Base-by-base conservation (phyloP, 2,329 filamentous ascomycete genomes). In the Aureobasidium sp. region DNA sequence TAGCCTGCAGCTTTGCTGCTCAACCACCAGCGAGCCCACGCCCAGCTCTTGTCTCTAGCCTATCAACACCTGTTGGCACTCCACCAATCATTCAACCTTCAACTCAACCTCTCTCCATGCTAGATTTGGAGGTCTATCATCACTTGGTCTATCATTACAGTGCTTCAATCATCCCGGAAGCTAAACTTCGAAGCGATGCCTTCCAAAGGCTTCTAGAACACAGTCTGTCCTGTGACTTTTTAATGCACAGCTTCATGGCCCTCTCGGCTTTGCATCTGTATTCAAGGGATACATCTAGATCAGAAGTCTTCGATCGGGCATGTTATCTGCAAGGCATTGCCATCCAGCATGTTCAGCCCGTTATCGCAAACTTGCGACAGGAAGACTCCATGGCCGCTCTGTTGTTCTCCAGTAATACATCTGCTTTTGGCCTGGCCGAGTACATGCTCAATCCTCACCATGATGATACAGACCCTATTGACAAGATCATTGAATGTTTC, bases 231-330 rank as follows among this genome's bases (percentile, higher is more conserved):
- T 43, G 58, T 33, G 25, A 31, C 8, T 70, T 67, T 43, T 60
- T 70, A 15, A 63, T 70, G 15, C 69, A 70, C 16, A 60, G 68
- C 11, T 64, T 69, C 20, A 61, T 72, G 42, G 70, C 71, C 33
- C 50, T 71, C 10, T 71, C 71, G 7, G 71, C 71, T 16, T 51
- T 71, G 7, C 70, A 72, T 47, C 27, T 71, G 13, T 64, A 66
- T 5, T 38, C 58, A 18, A 36, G 20, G 5, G 4, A 55, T 6
- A 58, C 61, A 2, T 27, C 42, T 0, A 45, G 66, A 27, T 25
- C 55, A 6, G 65, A 67, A n/a, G 47, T 65, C 15, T 69, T 68
- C 16, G 45, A 59, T 8, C 36, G 66, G 29, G 68, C 68, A 11
- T 68, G 61, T 20, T 63, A 62, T 15, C 67, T 67, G 3, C 64